Evolutionary conservation across 2,329 filamentous ascomycete genomes (phyloP).

Genomic region (Aspergillus sp.): DNA sequence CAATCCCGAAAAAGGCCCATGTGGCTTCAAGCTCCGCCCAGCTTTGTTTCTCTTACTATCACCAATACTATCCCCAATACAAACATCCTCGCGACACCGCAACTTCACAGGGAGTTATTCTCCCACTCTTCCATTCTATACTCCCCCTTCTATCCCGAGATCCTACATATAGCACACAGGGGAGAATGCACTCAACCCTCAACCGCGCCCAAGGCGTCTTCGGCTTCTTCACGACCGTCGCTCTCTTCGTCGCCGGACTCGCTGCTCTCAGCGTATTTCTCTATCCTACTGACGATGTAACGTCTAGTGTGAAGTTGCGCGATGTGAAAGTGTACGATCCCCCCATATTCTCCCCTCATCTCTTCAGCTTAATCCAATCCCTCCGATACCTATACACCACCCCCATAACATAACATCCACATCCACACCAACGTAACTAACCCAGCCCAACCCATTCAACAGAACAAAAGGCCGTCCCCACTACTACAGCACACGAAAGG

Average conservation of each 20-base stretch:
- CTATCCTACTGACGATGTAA: constrained; percentile 55
- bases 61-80: background rate
- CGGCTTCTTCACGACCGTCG: constrained; percentile 95
- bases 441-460: constrained; percentile 2
- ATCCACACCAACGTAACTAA: too few relatives aligned
- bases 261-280: constrained; percentile 78
- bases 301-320: constrained; percentile 50
- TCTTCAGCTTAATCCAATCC: too few relatives aligned
- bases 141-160: too few relatives aligned
- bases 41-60: background rate
- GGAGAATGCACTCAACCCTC: constrained; percentile 80
- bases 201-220: constrained; percentile 90
- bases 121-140: too few relatives aligned
- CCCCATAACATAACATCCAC: too few relatives aligned
- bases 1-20: constrained; percentile 20
- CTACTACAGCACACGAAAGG: constrained; percentile 88
- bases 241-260: constrained; percentile 74
- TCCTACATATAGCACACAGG: too few relatives aligned
- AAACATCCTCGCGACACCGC: background rate
- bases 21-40: constrained; percentile 17
- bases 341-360: too few relatives aligned
- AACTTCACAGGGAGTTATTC: background rate
- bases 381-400: background rate
- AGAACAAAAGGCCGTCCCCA: constrained; percentile 90
- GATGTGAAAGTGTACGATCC: constrained; percentile 79